A percentile compares a stretch with the other conserved stretches of the same genome.
Evolutionary conservation across 805 yeast genomes (phyloP).

Genomic region (Cyberlindnera euphorbiiphila): DNA sequence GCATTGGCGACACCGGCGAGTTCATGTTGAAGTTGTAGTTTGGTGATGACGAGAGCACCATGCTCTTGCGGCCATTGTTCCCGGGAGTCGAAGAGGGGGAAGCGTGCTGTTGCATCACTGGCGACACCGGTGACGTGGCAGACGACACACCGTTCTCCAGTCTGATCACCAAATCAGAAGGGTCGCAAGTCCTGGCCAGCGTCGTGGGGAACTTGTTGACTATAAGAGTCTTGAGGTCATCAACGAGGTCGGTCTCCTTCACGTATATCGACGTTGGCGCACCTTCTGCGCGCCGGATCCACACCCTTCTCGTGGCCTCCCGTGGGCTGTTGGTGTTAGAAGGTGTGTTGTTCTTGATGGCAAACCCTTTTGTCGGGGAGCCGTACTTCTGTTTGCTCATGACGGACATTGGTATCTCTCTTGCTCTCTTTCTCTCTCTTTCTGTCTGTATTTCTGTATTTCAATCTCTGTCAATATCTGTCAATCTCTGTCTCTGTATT

Average conservation of each 20-base stretch:
- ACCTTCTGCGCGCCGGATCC: conserved; percentile 49
- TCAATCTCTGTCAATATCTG: too few species aligned
- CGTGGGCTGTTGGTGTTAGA: conserved; percentile 16
- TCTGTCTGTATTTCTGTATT: not conserved
- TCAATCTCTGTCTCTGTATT: too few species aligned
- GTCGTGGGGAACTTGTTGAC: conserved; percentile 65
- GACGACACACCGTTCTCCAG: too few species aligned
- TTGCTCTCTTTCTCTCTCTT: too few species aligned
- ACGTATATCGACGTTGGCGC: conserved; percentile 70
- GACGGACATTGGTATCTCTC: not conserved
- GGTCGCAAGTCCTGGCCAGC: conserved; percentile 56
- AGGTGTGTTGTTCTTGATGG: conserved; percentile 9
- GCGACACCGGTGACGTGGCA: conserved; percentile 3
- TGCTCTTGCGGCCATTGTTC: too few species aligned
- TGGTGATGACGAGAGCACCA: too few species aligned
- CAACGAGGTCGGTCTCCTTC: conserved; percentile 62
- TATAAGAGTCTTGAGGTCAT: conserved; percentile 71
- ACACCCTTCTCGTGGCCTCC: conserved; percentile 38
- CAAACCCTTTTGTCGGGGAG: conserved; percentile 13
- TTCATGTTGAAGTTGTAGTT: too few species aligned
- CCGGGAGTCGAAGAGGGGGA: too few species aligned
- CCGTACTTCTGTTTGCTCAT: conserved; percentile 13
- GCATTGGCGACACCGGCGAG: conserved; percentile 27
- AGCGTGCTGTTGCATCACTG: too few species aligned
- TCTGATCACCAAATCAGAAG: conserved; percentile 55